These are phyloP conservation scores for Lachnellula willkommii DNA, from an alignment of 2,329 filamentous ascomycete genomes.

Conservation along the genomic window DNA sequence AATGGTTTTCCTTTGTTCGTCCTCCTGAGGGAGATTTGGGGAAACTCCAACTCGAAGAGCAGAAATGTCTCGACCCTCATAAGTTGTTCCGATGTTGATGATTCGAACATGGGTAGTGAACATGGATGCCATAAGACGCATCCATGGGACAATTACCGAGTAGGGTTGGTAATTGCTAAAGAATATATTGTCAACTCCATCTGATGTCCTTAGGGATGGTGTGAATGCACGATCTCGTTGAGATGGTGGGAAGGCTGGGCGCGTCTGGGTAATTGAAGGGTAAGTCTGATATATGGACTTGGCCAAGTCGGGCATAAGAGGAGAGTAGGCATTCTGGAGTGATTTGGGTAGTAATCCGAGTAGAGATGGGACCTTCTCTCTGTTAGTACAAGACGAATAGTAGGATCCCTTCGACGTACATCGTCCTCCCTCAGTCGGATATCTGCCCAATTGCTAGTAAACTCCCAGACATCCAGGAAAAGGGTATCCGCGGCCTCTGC, in stretches of 20 bases:
- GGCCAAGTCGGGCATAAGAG: conserved; percentile 75
- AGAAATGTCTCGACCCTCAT: conserved; percentile 80
- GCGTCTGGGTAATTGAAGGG: conserved; percentile 33
- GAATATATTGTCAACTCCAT: conserved; percentile 65
- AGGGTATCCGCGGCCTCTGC: conserved; percentile 68
- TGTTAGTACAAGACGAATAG: conserved; percentile 6
- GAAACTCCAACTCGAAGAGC: conserved; percentile 70
- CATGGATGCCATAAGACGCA: conserved; percentile 82
- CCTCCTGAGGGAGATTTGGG: conserved; percentile 42
- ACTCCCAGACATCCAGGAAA: conserved; percentile 87
- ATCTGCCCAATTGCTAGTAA: conserved; percentile 75
- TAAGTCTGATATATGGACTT: conserved; percentile 73
- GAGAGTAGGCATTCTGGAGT: conserved; percentile 64
- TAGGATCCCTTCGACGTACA: conserved; percentile 40
- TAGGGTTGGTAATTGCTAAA: conserved; percentile 90
- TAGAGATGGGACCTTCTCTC: conserved; percentile 57
- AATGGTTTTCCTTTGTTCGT: conserved; percentile 63
- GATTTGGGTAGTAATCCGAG: conserved; percentile 71
- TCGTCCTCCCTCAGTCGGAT: conserved; percentile 72
- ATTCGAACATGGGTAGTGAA: conserved; percentile 75
- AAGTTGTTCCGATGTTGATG: conserved; percentile 75
- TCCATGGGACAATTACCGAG: conserved; percentile 75
- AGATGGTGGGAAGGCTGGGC: conserved; percentile 17
- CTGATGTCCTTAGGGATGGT: conserved; percentile 25
- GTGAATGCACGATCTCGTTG: conserved; percentile 29